phyloP scores from a whole-genome alignment of 345 rosid species.

The Anacardium occidentale region DNA sequence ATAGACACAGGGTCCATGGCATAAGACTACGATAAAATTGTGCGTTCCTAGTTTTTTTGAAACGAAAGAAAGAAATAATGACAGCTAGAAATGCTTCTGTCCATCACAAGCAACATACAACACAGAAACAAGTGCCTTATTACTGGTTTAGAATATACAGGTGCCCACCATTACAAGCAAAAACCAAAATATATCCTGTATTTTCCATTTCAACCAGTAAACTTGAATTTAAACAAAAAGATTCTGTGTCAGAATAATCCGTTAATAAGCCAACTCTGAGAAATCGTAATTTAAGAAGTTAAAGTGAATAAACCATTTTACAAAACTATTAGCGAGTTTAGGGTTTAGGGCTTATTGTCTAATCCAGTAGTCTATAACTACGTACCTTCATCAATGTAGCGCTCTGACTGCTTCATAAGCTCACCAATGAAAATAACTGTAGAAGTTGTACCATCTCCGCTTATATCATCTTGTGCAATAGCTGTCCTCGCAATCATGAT shows the following conservation, averaged over 20 bases:
- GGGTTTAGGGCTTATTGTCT: no score
- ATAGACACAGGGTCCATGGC: slow-evolving; percentile 2
- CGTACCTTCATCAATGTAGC: slow-evolving; percentile 94
- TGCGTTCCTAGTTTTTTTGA: not conserved
- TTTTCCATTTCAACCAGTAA: no score
- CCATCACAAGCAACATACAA: not conserved
- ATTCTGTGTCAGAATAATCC: no score
- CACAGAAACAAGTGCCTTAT: not conserved
- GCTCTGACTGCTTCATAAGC: slow-evolving; percentile 96
- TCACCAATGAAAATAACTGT: slow-evolving; percentile 95
- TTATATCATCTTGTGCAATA: slow-evolving; percentile 95
- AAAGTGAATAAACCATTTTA: no score
- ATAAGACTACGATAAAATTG: not conserved
- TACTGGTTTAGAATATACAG: no score
- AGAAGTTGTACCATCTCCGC: slow-evolving; percentile 97
- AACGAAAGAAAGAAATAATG: not conserved
- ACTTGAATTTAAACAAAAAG: no score
- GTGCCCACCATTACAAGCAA: no score
- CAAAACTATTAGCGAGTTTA: no score
- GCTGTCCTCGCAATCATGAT: slow-evolving; percentile 99
- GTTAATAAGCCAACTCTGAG: no score
- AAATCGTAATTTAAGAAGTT: no score
- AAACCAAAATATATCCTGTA: no score
- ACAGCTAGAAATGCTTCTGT: not conserved
- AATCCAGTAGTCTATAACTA: not conserved